A percentile compares a stretch with the other conserved stretches of the same genome.
Evolutionary conservation across 2,329 filamentous ascomycete species (phyloP).

Genomic region (Fusarium anthophilum): DNA sequence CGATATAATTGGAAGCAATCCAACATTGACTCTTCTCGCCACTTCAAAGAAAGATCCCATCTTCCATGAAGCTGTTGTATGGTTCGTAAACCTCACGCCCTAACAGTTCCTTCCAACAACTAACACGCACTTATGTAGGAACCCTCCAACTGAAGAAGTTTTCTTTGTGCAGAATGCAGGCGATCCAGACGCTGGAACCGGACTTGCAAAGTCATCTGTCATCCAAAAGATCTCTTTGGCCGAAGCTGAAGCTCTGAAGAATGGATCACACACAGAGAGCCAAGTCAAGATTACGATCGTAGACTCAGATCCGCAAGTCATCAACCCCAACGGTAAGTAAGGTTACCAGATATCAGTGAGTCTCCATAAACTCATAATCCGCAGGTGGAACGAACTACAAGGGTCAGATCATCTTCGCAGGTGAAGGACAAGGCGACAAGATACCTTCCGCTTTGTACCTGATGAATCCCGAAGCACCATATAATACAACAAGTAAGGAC

Average conservation of each 20-base stretch:
- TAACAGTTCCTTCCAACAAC: not conserved
- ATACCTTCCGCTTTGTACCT: constrained; percentile 39
- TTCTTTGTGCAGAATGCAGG: constrained; percentile 66
- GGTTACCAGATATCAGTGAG: fast-evolving
- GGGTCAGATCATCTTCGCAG: constrained; percentile 59
- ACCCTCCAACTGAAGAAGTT: constrained; percentile 58
- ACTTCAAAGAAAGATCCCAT: constrained; percentile 55
- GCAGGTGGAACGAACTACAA: constrained; percentile 61
- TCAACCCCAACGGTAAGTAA: constrained; percentile 60
- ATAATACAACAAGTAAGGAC: constrained; percentile 58
- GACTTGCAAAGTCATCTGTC: constrained; percentile 60
- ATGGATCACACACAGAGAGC: constrained; percentile 23
- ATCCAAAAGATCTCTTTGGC: constrained; percentile 60
- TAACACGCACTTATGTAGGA: constrained; percentile 28
- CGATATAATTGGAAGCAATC: constrained; percentile 58
- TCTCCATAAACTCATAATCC: not conserved
- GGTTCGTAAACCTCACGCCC: constrained; percentile 37
- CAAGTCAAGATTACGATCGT: constrained; percentile 55
- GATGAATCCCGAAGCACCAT: constrained; percentile 51
- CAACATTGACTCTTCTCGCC: constrained; percentile 60
- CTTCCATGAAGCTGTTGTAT: constrained; percentile 66
- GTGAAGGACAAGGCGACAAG: constrained; percentile 59
- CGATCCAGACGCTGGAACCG: constrained; percentile 56
- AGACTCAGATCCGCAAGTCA: constrained; percentile 52
- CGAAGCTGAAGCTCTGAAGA: constrained; percentile 49